These are phyloP conservation scores for Pyrenophora teres DNA, from an alignment of 2,329 filamentous ascomycete species.

Conservation along the genomic window DNA sequence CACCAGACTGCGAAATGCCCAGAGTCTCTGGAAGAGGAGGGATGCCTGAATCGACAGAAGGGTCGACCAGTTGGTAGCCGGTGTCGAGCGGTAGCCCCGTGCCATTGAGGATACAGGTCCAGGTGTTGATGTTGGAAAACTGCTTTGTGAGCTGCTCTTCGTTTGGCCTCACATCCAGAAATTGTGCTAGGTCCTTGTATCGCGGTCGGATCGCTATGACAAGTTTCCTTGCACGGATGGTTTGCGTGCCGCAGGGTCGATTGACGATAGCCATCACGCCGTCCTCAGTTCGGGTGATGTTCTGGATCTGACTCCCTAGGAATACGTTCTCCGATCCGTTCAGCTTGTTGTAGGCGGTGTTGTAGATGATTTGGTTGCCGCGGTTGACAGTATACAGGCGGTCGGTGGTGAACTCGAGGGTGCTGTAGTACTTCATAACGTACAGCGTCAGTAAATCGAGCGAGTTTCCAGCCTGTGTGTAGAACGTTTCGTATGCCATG, in stretches of 20 bases:
- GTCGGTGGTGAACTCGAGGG: not conserved
- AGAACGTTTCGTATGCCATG: too few relatives aligned
- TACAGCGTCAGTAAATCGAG: not conserved
- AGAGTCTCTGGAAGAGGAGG: constrained; percentile 1
- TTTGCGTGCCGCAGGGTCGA: not conserved
- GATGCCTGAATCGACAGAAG: not conserved
- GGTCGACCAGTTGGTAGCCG: not conserved
- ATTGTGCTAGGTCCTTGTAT: not conserved
- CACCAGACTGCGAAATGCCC: not conserved
- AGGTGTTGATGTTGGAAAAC: not conserved
- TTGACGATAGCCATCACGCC: not conserved
- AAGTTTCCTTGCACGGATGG: constrained; percentile 2
- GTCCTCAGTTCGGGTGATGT: not conserved
- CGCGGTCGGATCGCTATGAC: not conserved
- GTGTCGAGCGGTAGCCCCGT: constrained; percentile 1
- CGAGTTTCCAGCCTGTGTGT: not conserved
- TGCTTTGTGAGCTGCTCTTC: constrained; percentile 1
- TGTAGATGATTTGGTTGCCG: constrained; percentile 1
- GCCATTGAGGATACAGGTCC: constrained; percentile 1
- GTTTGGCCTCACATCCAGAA: not conserved
- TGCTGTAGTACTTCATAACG: constrained; percentile 4
- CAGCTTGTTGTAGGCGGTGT: constrained; percentile 1
- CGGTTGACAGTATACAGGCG: not conserved
- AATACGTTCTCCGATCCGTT: not conserved
- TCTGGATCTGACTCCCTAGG: not conserved